These are phyloP conservation scores for Trichoderma parareesei DNA, from an alignment of 495 filamentous ascomycete species.

Conservation along the genomic window DNA sequence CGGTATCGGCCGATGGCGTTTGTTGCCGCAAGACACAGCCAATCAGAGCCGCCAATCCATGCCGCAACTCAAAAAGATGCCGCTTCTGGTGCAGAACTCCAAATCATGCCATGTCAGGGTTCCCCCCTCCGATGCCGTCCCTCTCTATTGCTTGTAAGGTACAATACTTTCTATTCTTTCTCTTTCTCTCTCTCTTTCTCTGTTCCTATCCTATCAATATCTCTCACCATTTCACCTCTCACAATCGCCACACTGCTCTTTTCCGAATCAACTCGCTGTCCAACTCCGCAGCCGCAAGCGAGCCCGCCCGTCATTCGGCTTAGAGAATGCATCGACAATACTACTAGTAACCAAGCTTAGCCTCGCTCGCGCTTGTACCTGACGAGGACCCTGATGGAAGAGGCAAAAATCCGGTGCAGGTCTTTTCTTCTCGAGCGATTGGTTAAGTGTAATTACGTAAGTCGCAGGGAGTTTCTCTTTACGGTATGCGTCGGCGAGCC, in stretches of 20 bases:
- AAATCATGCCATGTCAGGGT: not conserved
- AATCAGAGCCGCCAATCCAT: not conserved
- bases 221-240: not conserved
- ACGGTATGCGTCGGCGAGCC: conserved; percentile 8
- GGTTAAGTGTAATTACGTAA: not conserved
- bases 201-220: not conserved
- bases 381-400: not conserved
- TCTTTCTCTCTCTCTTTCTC: not conserved
- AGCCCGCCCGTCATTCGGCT: too few species aligned
- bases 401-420: not conserved
- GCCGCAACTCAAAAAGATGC: not conserved
- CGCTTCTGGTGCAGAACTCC: not conserved
- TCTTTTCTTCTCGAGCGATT: not conserved
- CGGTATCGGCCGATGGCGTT: too few species aligned
- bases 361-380: not conserved
- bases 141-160: too few species aligned
- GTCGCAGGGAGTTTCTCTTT: not conserved
- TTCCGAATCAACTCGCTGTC: not conserved
- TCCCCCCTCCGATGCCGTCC: not conserved
- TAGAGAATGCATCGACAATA: too few species aligned
- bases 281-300: too few species aligned
- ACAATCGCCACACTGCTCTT: not conserved
- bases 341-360: too few species aligned
- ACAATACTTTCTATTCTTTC: too few species aligned
- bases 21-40: not conserved